Evolutionary conservation across 768 basidiomycete species (phyloP).

Genomic region (Melanogaster broomeanus): DNA sequence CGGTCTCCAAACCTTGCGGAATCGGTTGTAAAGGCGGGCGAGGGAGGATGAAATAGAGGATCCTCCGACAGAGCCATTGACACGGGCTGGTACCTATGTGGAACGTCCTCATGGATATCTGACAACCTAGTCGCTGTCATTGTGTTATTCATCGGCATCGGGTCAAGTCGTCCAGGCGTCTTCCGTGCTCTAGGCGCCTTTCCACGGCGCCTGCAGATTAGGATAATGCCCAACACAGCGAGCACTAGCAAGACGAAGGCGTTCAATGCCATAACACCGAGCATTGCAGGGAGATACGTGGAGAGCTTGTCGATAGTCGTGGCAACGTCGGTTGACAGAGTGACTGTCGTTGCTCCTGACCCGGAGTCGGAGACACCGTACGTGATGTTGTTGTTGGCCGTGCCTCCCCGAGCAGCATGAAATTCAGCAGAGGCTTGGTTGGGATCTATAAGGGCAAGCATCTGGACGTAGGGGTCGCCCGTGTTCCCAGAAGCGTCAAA

Average conservation of each 20-base stretch:
- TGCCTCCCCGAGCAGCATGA: conserved; percentile 64
- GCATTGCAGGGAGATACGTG: conserved; percentile 68
- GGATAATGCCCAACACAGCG: conserved; percentile 51
- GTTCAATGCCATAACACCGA: conserved; percentile 78
- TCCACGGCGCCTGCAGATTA: conserved; percentile 52
- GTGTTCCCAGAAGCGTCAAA: conserved; percentile 61
- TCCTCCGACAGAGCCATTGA: conserved; percentile 51
- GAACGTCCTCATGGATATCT: conserved; percentile 40
- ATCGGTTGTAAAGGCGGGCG: conserved; percentile 54
- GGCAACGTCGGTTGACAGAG: conserved; percentile 59
- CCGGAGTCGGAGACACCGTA: conserved; percentile 50
- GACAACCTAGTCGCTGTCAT: conserved; percentile 24
- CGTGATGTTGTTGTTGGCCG: conserved; percentile 65
- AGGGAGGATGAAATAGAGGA: conserved; percentile 54
- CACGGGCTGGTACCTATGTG: conserved; percentile 71
- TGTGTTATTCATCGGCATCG: conserved; percentile 55
- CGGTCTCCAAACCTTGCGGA: conserved; percentile 32
- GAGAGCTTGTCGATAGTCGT: conserved; percentile 63
- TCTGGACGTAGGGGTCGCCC: conserved; percentile 78
- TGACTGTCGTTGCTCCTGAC: conserved; percentile 48
- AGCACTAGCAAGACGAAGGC: conserved; percentile 66
- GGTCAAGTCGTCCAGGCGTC: conserved; percentile 48
- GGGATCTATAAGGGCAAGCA: conserved; percentile 70
- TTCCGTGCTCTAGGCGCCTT: conserved; percentile 37
- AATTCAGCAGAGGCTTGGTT: conserved; percentile 72